These are phyloP conservation scores for Thalassiosira delicatula DNA, from an alignment of 352 stramenopile species.

Conservation along the genomic window DNA sequence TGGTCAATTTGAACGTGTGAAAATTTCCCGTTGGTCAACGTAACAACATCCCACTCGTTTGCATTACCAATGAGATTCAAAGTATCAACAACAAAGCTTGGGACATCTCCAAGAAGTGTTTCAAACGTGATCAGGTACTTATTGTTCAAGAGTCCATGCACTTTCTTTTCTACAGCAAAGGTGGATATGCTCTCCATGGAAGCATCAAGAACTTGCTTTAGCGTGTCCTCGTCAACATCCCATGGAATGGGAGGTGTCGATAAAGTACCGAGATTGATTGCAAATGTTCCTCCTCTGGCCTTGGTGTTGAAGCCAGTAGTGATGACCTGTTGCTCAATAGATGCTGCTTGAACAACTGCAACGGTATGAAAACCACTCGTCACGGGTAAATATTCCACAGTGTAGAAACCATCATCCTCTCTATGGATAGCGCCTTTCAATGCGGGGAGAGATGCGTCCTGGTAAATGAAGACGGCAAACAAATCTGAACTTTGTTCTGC, in stretches of 20 bases:
- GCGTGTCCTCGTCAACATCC: conserved; percentile 84
- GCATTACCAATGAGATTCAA: conserved; percentile 74
- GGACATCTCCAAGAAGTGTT: conserved; percentile 85
- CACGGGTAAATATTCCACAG: conserved; percentile 86
- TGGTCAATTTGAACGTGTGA: conserved; percentile 70
- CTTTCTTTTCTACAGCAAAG: conserved; percentile 53
- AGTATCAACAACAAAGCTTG: conserved; percentile 77
- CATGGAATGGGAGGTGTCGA: conserved; percentile 83
- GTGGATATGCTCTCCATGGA: conserved; percentile 65
- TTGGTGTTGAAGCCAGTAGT: conserved; percentile 85
- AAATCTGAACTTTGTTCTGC: conserved; percentile 53
- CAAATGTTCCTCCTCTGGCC: conserved; percentile 87
- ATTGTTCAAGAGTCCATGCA: conserved; percentile 69
- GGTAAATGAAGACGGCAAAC: conserved; percentile 69
- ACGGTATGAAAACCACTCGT: conserved; percentile 89
- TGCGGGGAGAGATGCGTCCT: conserved; percentile 42
- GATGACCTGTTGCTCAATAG: conserved; percentile 87
- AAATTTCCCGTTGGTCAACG: conserved; percentile 76
- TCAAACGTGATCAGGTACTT: conserved; percentile 90
- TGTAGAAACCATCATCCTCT: conserved; percentile 32
- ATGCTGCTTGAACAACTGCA: conserved; percentile 85
- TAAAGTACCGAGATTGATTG: conserved; percentile 83
- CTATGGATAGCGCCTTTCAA: conserved; percentile 30
- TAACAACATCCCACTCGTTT: conserved; percentile 81
- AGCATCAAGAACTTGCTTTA: conserved; percentile 84